These are phyloP conservation scores for Cercospora sojina DNA, from an alignment of 2,329 filamentous ascomycete genomes.

Conservation along the genomic window DNA sequence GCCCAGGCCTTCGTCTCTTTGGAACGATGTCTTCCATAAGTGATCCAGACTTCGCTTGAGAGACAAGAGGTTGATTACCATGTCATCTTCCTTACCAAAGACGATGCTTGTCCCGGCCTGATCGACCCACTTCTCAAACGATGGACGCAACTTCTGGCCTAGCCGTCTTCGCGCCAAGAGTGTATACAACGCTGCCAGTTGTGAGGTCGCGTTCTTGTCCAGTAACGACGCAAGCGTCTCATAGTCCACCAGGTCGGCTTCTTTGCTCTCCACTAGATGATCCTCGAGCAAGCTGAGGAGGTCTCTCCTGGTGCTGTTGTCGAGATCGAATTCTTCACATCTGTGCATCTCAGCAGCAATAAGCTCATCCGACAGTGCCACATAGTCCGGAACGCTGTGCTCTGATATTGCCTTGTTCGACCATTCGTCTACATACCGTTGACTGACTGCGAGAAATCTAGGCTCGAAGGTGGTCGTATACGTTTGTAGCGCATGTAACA, in stretches of 20 bases:
- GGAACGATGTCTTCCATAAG: constrained; percentile 74
- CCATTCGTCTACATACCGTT: constrained; percentile 67
- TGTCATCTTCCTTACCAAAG: constrained; percentile 72
- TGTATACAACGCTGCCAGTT: constrained; percentile 74
- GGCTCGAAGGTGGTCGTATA: constrained; percentile 81
- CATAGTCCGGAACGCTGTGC: constrained; percentile 70
- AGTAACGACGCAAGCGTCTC: constrained; percentile 70
- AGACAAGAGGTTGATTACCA: constrained; percentile 79
- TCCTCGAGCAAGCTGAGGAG: constrained; percentile 72
- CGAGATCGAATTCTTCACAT: constrained; percentile 78
- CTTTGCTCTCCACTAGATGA: constrained; percentile 67
- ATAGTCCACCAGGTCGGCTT: constrained; percentile 45
- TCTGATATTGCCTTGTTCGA: constrained; percentile 63
- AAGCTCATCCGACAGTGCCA: constrained; percentile 65
- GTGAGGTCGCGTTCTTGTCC: constrained; percentile 64
- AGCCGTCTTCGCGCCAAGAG: constrained; percentile 71
- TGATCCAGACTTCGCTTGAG: constrained; percentile 77
- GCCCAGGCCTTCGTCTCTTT: constrained; percentile 71
- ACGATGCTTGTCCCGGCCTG: constrained; percentile 74
- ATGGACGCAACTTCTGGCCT: constrained; percentile 65
- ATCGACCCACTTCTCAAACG: constrained; percentile 79
- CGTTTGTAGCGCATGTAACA: constrained; percentile 80
- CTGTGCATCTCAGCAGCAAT: constrained; percentile 70
- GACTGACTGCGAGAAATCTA: constrained; percentile 66
- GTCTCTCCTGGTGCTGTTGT: constrained; percentile 76